phyloP scores from a whole-genome alignment of 2,329 filamentous ascomycete genomes.

The Ophiocordyceps sinensis region DNA sequence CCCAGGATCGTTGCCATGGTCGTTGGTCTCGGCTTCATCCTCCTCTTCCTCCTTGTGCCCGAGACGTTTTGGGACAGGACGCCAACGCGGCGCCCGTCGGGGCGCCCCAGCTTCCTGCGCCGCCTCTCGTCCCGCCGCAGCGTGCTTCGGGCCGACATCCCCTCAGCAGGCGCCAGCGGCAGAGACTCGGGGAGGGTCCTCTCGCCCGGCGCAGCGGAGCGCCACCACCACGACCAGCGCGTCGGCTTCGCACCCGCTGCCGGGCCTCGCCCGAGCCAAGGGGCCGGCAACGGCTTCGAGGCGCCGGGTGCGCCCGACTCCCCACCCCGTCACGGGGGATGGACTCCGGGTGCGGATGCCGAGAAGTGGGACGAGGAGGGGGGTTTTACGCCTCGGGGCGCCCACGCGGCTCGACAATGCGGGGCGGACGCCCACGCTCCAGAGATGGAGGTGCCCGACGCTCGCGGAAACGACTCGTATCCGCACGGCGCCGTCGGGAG shows the following conservation, averaged over 20 bases:
- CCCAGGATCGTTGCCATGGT: constrained; percentile 67
- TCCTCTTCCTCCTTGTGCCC: constrained; percentile 82
- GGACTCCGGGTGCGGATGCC: neutral
- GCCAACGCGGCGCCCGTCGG: constrained; percentile 32
- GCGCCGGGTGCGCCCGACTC: neutral
- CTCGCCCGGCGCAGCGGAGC: constrained; percentile 7
- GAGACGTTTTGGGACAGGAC: constrained; percentile 93
- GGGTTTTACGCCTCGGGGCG: too few species aligned
- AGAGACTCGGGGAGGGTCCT: constrained; percentile 2
- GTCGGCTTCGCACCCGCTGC: constrained; percentile 14
- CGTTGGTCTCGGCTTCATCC: constrained; percentile 51
- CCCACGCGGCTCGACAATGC: too few species aligned
- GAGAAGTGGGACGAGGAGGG: neutral
- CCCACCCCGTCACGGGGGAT: neutral
- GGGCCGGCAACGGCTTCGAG: neutral
- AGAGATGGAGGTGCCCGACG: too few species aligned
- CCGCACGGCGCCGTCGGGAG: constrained; percentile 5
- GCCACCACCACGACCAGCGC: constrained; percentile 14
- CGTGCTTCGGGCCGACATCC: constrained; percentile 2
- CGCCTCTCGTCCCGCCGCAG: constrained; percentile 29
- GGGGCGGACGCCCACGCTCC: too few species aligned
- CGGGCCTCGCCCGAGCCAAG: neutral
- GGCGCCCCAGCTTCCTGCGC: constrained; percentile 30
- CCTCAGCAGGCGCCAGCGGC: neutral
- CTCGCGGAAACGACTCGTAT: neutral